Base-by-base conservation (phyloP, 345 rosid species). In the Abelmoschus esculentus region DNA sequence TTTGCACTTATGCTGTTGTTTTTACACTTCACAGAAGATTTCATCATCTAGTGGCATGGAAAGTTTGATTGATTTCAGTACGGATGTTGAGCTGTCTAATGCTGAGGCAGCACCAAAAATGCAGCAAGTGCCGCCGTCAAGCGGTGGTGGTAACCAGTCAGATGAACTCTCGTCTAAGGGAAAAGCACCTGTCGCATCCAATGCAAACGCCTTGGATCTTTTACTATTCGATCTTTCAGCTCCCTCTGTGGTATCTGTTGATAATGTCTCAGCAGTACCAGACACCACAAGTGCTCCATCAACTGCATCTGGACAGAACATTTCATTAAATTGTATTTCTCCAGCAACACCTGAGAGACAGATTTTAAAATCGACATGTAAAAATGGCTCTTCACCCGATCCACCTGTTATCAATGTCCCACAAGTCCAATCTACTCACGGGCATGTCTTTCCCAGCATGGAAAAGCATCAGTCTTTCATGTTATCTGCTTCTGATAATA, bases 41-140 rank as follows among this genome's bases (percentile, higher is more conserved):
- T 19, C 58, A 29, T 49, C 70, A 66, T 49, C 57, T 29, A 52
- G 40, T 15, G 69, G 26, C 69, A 66, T 49, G 14, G 70, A 8
- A 29, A 49, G 58, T 49, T 66, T 66, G 70, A 66, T 66, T 66
- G 70, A 66, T 66, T 66, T 66, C 70, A 29, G 15, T 29, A 49
- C 26, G 55, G 69, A 44, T 65, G 47, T 54, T 46, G 55, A 44
- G 22, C 38, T 38, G 3, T 26, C 38, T 66, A 47, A 49, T 29
- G 26, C 70, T 8, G 70, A 1, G 42, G 40, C 56, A 66, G 40
- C 56, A 29, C 26, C 57, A 66, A 8, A 28, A 7, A 47, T 47
- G 40, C 70, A 15, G 57, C 70, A 47, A 49, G 42, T 28, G 57
- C 56, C 57, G 17, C 14, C 58, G n/a, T 49, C 70, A 66, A 29